phyloP scores from a whole-genome alignment of 805 yeast genomes.

The Wickerhamomyces subpelliculosus region DNA sequence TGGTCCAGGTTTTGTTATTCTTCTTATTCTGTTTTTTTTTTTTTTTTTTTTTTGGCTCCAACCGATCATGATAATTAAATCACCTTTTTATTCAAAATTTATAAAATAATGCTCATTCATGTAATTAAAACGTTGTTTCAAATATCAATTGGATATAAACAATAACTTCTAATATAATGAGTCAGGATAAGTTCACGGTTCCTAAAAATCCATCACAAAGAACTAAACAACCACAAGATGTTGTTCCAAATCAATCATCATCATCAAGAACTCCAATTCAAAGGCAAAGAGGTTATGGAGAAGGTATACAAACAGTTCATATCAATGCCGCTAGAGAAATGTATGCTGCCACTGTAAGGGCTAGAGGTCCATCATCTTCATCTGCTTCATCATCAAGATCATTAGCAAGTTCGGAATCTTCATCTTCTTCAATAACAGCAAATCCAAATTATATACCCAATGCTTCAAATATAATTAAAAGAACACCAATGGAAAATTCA shows the following conservation, averaged over 20 bases:
- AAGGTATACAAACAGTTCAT: conserved; percentile 48
- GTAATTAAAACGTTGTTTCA: no score
- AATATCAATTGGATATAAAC: no score
- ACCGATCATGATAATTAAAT: no score
- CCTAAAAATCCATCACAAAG: neutral
- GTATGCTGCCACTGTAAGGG: conserved; percentile 34
- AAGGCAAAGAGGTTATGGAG: conserved; percentile 1
- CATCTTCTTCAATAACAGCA: conserved; percentile 7
- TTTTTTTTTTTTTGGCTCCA: no score
- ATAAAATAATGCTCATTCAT: no score
- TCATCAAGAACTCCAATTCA: neutral
- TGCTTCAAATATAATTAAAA: neutral
- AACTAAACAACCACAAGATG: neutral
- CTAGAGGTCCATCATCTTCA: conserved; percentile 29
- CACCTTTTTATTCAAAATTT: no score
- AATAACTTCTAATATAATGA: neutral
- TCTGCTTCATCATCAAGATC: no score
- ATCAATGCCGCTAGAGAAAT: conserved; percentile 58
- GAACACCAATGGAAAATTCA: conserved; percentile 8
- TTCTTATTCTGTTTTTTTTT: no score
- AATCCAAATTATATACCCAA: conserved; percentile 1
- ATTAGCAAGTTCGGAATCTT: no score
- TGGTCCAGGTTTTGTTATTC: no score
- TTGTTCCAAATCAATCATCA: neutral
- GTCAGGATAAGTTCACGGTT: neutral